These are phyloP conservation scores for Umbilicus rupestris DNA, from an alignment of 164 flowering plant genomes.

Conservation along the genomic window DNA sequence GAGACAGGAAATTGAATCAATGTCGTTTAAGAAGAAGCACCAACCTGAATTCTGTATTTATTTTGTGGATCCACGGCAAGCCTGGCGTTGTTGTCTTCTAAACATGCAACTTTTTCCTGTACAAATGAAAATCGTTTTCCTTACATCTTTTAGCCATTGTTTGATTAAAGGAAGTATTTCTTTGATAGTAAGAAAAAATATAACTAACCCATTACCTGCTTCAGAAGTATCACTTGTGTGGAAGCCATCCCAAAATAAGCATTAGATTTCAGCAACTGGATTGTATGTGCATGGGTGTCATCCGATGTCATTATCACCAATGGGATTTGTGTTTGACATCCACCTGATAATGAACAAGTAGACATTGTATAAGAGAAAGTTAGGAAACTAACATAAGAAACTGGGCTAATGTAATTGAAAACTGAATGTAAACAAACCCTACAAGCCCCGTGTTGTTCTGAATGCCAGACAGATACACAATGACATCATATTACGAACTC, in stretches of 20 bases:
- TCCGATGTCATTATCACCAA: conserved; percentile 97
- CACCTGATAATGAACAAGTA: conserved; percentile 23
- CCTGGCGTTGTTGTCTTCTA: conserved; percentile 90
- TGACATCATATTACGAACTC: background rate
- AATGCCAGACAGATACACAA: background rate
- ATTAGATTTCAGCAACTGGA: conserved; percentile 65
- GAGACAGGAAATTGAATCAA: background rate
- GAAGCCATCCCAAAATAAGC: conserved; percentile 90
- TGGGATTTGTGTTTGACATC: conserved; percentile 49
- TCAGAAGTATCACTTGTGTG: conserved; percentile 73
- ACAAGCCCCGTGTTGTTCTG: background rate
- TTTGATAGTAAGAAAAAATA: conserved; percentile 1
- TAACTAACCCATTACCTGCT: conserved; percentile 54
- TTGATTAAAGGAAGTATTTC: background rate
- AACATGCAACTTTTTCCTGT: conserved; percentile 98
- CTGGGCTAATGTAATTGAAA: background rate
- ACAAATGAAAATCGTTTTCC: conserved; percentile 1
- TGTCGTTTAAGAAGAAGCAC: background rate
- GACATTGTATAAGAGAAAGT: background rate
- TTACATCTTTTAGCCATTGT: background rate
- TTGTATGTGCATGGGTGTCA: conserved; percentile 79
- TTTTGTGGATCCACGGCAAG: conserved; percentile 78
- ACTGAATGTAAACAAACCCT: background rate
- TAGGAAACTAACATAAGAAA: background rate
- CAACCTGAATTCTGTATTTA: conserved; percentile 83